Conservation (phyloP, 768 basidiomycete species). For the Infundibulicybe gibba region DNA sequence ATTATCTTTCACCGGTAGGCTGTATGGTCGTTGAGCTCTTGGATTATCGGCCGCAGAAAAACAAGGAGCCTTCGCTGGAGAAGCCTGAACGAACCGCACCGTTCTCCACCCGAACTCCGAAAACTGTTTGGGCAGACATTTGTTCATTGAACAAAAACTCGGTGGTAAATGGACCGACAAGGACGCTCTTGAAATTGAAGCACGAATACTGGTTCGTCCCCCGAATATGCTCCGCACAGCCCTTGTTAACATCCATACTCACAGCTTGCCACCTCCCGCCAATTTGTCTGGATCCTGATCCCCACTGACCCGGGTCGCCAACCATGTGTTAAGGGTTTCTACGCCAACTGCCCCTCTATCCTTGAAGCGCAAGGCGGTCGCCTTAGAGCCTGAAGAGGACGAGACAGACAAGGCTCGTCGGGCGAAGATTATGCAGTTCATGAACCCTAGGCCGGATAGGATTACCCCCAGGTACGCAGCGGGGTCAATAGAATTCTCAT, state of each 20-base stretch:
- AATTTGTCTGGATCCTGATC: slow-evolving; percentile 77
- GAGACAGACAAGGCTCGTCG: slow-evolving; percentile 72
- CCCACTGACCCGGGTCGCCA: slow-evolving; percentile 74
- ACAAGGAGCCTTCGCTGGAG: slow-evolving; percentile 53
- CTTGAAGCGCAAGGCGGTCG: slow-evolving; percentile 72
- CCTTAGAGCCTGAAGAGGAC: slow-evolving; percentile 70
- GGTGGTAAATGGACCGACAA: slow-evolving; percentile 64
- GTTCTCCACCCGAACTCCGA: slow-evolving; percentile 78
- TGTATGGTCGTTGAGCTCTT: slow-evolving; percentile 84
- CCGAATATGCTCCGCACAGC: slow-evolving; percentile 1
- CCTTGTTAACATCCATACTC: slow-evolving; percentile 4
- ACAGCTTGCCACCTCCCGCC: slow-evolving; percentile 75
- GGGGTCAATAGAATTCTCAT: not conserved
- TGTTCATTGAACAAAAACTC: slow-evolving; percentile 61
- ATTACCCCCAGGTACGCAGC: slow-evolving; percentile 45
- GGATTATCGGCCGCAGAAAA: slow-evolving; percentile 64
- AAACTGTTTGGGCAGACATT: slow-evolving; percentile 76
- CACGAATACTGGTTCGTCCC: slow-evolving; percentile 62
- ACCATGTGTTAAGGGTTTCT: slow-evolving; percentile 69
- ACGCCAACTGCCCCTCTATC: slow-evolving; percentile 70
- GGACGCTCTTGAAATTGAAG: slow-evolving; percentile 72
- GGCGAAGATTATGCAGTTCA: slow-evolving; percentile 74
- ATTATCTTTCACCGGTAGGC: slow-evolving; percentile 40
- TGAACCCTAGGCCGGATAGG: slow-evolving; percentile 58
- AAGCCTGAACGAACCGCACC: slow-evolving; percentile 64